Evolutionary conservation across 2,329 filamentous ascomycete genomes (phyloP).

Genomic region (Fusarium sp.): DNA sequence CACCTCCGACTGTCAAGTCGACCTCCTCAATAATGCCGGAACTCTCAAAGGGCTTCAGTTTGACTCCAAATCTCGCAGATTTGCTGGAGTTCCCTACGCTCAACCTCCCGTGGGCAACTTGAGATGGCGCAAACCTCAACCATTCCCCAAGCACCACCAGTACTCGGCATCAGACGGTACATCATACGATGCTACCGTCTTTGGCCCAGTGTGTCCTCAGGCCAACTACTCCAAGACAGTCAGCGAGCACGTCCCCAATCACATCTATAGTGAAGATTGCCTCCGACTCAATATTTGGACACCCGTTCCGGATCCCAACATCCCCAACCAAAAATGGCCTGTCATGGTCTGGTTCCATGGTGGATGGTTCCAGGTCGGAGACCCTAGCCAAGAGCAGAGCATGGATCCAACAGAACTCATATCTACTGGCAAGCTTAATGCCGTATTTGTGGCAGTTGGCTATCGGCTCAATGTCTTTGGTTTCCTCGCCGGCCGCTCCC

Average conservation of each 20-base stretch:
- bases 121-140: constrained; percentile 53
- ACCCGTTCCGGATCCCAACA: constrained; percentile 44
- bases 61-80: constrained; percentile 51
- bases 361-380: constrained; percentile 61
- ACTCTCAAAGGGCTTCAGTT: constrained; percentile 49
- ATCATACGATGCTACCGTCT: constrained; percentile 53
- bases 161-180: constrained; percentile 41
- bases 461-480: constrained; percentile 26
- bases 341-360: constrained; percentile 55
- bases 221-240: constrained; percentile 32
- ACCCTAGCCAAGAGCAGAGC: constrained; percentile 55
- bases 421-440: constrained; percentile 34
- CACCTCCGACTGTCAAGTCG: constrained; percentile 4
- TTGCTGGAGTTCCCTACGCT: constrained; percentile 54
- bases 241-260: constrained; percentile 12
- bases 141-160: constrained; percentile 43
- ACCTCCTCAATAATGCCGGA: constrained; percentile 4
- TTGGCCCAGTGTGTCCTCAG: constrained; percentile 55
- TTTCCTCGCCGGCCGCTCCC: constrained; percentile 10
- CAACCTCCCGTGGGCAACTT: constrained; percentile 51
- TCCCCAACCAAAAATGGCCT: constrained; percentile 41
- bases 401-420: constrained; percentile 59
- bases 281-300: constrained; percentile 61
- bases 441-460: constrained; percentile 21
- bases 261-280: constrained; percentile 54